A percentile compares a stretch with the other conserved stretches of the same genome.
phyloP scores from a whole-genome alignment of 768 basidiomycete genomes.

The Baorangia bicolor region DNA sequence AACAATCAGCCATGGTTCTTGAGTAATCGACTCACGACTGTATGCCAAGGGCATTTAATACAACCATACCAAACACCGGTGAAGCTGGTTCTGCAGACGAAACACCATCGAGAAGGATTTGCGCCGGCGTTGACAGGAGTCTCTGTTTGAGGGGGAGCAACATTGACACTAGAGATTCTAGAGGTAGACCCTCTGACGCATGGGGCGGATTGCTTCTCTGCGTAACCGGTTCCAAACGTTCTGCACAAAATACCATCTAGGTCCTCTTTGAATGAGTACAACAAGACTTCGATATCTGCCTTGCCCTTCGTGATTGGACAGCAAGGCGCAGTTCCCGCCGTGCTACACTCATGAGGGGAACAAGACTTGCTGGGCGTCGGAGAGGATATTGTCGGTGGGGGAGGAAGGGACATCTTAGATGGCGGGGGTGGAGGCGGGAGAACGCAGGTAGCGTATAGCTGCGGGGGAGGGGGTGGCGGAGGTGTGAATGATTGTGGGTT shows the following conservation, averaged over 20 bases:
- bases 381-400: slow-evolving; percentile 1
- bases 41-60: slow-evolving; percentile 33
- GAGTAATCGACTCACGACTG: slow-evolving; percentile 23
- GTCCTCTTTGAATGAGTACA: slow-evolving; percentile 53
- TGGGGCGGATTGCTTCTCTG: neutral
- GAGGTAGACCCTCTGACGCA: neutral
- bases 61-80: slow-evolving; percentile 31
- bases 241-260: slow-evolving; percentile 46
- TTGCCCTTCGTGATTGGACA: slow-evolving; percentile 48
- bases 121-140: neutral
- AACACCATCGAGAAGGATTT: slow-evolving; percentile 24
- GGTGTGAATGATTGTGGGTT: neutral
- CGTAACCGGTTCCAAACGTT: slow-evolving; percentile 31
- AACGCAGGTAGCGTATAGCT: slow-evolving; percentile 2
- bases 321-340: slow-evolving; percentile 25
- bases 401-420: neutral
- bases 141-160: neutral
- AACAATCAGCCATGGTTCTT: neutral
- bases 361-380: neutral
- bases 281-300: slow-evolving; percentile 45
- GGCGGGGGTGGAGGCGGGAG: slow-evolving; percentile 18
- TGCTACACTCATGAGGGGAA: neutral
- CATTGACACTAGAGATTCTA: neutral
- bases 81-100: slow-evolving; percentile 30
- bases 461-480: slow-evolving; percentile 29